These are phyloP conservation scores for Endoconidiophora laricicola DNA, from an alignment of 2,329 filamentous ascomycete genomes.

Conservation along the genomic window DNA sequence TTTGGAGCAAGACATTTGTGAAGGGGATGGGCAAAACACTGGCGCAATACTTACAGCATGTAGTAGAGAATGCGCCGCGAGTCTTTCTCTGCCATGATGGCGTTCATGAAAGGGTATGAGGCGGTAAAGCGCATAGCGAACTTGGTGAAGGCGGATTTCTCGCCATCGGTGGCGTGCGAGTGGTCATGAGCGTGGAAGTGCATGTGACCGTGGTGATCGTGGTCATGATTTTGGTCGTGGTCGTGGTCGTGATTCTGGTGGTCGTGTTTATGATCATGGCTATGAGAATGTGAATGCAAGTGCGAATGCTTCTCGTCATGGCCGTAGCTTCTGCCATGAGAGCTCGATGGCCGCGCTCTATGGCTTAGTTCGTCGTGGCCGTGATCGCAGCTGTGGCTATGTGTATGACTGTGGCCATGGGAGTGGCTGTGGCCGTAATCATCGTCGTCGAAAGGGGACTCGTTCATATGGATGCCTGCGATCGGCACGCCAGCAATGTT, in stretches of 20 bases:
- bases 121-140: constrained; percentile 54
- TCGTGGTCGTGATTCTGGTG: constrained; percentile 18
- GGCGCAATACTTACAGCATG: constrained; percentile 48
- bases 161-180: constrained; percentile 13
- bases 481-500: background rate
- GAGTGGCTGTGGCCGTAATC: constrained; percentile 15
- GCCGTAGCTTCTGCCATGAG: constrained; percentile 15
- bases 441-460: background rate
- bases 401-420: constrained; percentile 15
- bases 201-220: constrained; percentile 15
- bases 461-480: background rate
- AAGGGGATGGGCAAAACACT: constrained; percentile 5
- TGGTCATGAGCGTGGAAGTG: constrained; percentile 18
- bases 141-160: constrained; percentile 49
- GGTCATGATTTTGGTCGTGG: constrained; percentile 18
- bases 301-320: background rate
- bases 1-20: background rate
- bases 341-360: background rate
- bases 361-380: constrained; percentile 14
- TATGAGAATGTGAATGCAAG: constrained; percentile 16
- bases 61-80: constrained; percentile 95
- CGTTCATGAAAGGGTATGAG: constrained; percentile 62
- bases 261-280: constrained; percentile 17
- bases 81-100: constrained; percentile 78
- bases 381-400: constrained; percentile 15